Conservation (phyloP, 2,329 filamentous ascomycete genomes). For the Neocatenulostroma microsporum region DNA sequence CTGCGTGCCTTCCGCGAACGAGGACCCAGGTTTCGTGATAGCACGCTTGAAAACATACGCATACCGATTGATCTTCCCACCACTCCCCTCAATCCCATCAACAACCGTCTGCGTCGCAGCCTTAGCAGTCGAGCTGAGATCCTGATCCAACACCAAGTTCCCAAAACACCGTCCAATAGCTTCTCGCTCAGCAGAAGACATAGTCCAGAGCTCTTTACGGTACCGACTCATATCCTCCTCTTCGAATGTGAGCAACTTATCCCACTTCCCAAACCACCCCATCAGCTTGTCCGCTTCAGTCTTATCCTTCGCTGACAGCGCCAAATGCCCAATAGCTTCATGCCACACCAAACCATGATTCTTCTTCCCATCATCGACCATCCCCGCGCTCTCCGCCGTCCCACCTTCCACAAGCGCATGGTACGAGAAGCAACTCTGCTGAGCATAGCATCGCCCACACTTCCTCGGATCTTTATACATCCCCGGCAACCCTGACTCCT, state of each 20-base stretch:
- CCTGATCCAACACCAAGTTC: constrained; percentile 66
- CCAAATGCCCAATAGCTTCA: constrained; percentile 53
- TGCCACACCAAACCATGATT: constrained; percentile 50
- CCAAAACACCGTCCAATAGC: constrained; percentile 83
- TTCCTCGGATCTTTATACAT: constrained; percentile 77
- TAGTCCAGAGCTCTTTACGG: constrained; percentile 88
- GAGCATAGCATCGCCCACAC: constrained; percentile 84
- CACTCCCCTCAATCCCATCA: constrained; percentile 31
- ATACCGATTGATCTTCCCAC: constrained; percentile 82
- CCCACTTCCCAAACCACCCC: constrained; percentile 91
- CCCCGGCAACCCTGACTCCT: constrained; percentile 62
- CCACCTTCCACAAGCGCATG: constrained; percentile 85
- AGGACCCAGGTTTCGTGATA: constrained; percentile 49
- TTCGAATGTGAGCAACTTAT: constrained; percentile 84
- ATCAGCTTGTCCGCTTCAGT: constrained; percentile 58
- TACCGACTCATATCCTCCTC: constrained; percentile 84
- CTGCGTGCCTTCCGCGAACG: constrained; percentile 78
- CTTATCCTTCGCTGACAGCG: constrained; percentile 26
- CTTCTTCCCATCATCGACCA: constrained; percentile 55
- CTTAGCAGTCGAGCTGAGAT: constrained; percentile 17
- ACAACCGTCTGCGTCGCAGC: constrained; percentile 13
- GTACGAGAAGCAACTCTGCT: constrained; percentile 84
- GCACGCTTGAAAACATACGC: constrained; percentile 73
- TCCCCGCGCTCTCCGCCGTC: constrained; percentile 68
- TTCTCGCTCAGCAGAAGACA: constrained; percentile 82